Evolutionary conservation across 495 filamentous ascomycete species (phyloP).

Genomic region (Neurospora sp.): DNA sequence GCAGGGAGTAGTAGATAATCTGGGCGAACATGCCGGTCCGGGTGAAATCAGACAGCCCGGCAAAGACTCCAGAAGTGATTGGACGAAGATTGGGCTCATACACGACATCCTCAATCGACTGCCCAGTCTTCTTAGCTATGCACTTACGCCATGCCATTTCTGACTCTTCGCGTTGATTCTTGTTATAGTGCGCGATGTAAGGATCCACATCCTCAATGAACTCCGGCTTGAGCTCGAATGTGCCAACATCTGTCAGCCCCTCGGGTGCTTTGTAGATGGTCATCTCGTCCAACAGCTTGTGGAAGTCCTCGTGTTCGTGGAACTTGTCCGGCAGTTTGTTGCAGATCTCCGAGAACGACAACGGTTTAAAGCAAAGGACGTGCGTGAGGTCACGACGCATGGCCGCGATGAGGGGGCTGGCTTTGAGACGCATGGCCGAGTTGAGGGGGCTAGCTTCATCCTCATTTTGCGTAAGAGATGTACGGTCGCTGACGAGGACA

Average conservation of each 20-base stretch:
- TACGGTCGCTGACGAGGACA: slow-evolving; percentile 79
- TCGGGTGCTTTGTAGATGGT: slow-evolving; percentile 83
- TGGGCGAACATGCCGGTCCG: slow-evolving; percentile 78
- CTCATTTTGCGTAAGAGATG: slow-evolving; percentile 60
- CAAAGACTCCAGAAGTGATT: slow-evolving; percentile 67
- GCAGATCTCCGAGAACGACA: slow-evolving; percentile 85
- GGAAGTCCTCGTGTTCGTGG: slow-evolving; percentile 69
- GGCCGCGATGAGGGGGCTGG: slow-evolving; percentile 52
- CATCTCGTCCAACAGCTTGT: slow-evolving; percentile 76
- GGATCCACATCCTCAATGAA: slow-evolving; percentile 82
- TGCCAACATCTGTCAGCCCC: slow-evolving; percentile 82
- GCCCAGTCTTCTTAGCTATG: slow-evolving; percentile 81
- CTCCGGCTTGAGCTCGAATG: slow-evolving; percentile 82
- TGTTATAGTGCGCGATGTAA: slow-evolving; percentile 87
- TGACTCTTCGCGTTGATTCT: slow-evolving; percentile 94
- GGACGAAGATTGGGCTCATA: slow-evolving; percentile 80
- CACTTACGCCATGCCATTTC: slow-evolving; percentile 78
- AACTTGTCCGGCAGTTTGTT: slow-evolving; percentile 75
- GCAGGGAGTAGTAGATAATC: slow-evolving; percentile 77
- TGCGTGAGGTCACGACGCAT: slow-evolving; percentile 87
- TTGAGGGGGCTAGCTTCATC: slow-evolving; percentile 55
- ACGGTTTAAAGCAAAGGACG: slow-evolving; percentile 87
- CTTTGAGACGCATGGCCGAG: slow-evolving; percentile 56
- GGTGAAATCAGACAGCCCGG: slow-evolving; percentile 66
- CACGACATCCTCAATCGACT: slow-evolving; percentile 73